Conservation (phyloP, 2,329 filamentous ascomycete genomes). For the Alternaria triticina region DNA sequence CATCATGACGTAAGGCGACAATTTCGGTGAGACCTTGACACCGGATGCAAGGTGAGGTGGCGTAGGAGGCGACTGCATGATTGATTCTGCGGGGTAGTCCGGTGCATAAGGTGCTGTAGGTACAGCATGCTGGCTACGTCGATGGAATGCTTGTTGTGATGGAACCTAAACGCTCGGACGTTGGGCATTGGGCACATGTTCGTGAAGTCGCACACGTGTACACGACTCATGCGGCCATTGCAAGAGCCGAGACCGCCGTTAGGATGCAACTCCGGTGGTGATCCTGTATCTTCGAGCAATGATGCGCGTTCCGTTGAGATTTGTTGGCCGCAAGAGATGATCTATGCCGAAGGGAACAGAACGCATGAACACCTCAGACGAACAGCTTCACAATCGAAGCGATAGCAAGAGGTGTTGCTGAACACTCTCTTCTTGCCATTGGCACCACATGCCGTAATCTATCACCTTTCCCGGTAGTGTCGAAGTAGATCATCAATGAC, state of each 20-base stretch:
- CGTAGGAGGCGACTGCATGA: conserved; percentile 7
- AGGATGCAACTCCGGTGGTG: neutral
- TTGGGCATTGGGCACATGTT: conserved; percentile 19
- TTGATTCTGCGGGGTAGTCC: conserved; percentile 8
- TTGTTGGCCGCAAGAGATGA: neutral
- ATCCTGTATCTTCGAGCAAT: neutral
- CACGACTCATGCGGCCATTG: conserved; percentile 2
- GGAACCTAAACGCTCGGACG: conserved; percentile 3
- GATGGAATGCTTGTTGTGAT: conserved; percentile 1
- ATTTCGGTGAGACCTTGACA: neutral
- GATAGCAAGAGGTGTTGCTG: neutral
- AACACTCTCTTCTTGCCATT: neutral
- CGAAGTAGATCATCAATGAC: conserved; percentile 1
- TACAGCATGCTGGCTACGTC: neutral
- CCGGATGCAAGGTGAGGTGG: conserved; percentile 13
- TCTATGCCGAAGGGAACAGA: neutral
- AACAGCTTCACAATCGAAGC: neutral
- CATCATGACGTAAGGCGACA: neutral
- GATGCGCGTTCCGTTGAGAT: neutral
- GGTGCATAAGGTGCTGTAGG: neutral
- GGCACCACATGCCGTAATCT: neutral
- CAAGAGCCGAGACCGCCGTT: conserved; percentile 4
- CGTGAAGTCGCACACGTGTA: conserved; percentile 14
- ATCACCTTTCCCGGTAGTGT: neutral
- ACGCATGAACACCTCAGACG: neutral